Conservation (phyloP, 2,329 filamentous ascomycete genomes). For the Epichloe bromicola region DNA sequence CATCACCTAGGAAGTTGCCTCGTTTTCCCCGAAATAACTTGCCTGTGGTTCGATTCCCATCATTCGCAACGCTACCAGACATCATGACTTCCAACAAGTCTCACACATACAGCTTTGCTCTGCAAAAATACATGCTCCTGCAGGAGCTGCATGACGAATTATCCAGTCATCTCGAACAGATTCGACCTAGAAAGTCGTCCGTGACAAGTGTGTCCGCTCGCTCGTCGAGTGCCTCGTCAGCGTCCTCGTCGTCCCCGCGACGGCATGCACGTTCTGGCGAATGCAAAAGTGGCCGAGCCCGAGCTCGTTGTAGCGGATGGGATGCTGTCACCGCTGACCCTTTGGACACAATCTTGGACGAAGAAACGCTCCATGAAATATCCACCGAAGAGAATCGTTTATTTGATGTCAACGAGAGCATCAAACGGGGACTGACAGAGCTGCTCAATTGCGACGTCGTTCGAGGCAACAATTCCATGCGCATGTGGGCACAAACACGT, state of each 20-base stretch:
- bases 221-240: slow-evolving; percentile 46
- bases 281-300: slow-evolving; percentile 12
- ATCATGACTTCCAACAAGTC: slow-evolving; percentile 17
- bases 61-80: background rate
- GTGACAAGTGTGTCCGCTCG: slow-evolving; percentile 22
- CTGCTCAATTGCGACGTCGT: slow-evolving; percentile 47
- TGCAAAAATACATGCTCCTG: slow-evolving; percentile 41
- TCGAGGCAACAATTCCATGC: slow-evolving; percentile 35
- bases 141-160: slow-evolving; percentile 42
- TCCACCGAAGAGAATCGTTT: slow-evolving; percentile 40
- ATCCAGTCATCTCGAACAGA: slow-evolving; percentile 35
- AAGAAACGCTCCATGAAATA: slow-evolving; percentile 34
- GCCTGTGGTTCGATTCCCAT: background rate
- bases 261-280: slow-evolving; percentile 23
- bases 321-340: slow-evolving; percentile 14
- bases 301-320: slow-evolving; percentile 22
- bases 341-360: slow-evolving; percentile 32
- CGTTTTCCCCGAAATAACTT: background rate
- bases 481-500: slow-evolving; percentile 45
- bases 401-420: slow-evolving; percentile 44
- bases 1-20: background rate
- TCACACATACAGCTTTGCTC: slow-evolving; percentile 30
- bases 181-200: slow-evolving; percentile 27
- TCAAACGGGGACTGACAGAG: slow-evolving; percentile 48
- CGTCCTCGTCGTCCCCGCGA: slow-evolving; percentile 36